Evolutionary conservation across 306 rosid species (phyloP).

Genomic region (Begonia fuchsioides): DNA sequence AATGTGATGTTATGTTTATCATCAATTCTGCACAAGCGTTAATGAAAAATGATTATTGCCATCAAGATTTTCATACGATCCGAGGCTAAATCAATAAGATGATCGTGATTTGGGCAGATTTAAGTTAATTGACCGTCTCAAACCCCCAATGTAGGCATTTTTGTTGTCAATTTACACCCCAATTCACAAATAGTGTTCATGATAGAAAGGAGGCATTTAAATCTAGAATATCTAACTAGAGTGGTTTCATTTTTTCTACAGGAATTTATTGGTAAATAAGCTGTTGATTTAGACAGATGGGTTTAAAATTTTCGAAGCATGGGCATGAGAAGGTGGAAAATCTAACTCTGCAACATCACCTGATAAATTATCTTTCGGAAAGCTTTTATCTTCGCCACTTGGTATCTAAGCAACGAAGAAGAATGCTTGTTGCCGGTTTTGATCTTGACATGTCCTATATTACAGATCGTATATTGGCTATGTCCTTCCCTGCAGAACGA

Average conservation of each 20-base stretch:
- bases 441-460: constrained; percentile 98
- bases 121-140: too few relatives aligned
- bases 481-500: constrained; percentile 89
- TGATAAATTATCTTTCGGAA: constrained; percentile 53
- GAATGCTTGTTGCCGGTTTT: constrained; percentile 89
- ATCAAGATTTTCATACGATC: too few relatives aligned
- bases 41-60: too few relatives aligned
- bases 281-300: constrained; percentile 43
- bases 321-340: constrained; percentile 21
- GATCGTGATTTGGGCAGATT: too few relatives aligned
- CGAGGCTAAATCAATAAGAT: too few relatives aligned
- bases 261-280: constrained; percentile 18
- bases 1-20: too few relatives aligned
- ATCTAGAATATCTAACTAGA: background rate
- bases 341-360: constrained; percentile 32
- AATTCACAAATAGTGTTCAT: background rate
- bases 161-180: too few relatives aligned
- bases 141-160: too few relatives aligned
- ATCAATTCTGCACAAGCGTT: too few relatives aligned
- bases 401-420: constrained; percentile 79
- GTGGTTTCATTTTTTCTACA: constrained; percentile 8
- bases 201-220: background rate
- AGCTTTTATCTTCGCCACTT: constrained; percentile 63
- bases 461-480: constrained; percentile 66
- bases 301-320: constrained; percentile 41